Base-by-base conservation (phyloP, 495 filamentous ascomycete species). In the Talaromyces wortmannii region DNA sequence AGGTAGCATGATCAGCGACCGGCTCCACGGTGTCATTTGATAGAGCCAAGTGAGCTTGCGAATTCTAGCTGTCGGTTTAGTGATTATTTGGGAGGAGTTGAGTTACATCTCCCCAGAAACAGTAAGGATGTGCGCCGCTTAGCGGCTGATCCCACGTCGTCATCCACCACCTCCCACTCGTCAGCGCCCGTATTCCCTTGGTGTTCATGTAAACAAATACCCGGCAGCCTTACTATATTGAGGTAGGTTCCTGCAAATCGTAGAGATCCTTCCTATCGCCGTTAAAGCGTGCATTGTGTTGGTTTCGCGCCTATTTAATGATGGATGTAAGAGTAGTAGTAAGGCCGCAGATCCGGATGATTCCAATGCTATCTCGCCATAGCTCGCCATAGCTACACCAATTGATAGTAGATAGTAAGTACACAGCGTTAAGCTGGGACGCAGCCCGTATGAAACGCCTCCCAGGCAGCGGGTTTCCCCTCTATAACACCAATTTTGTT, bases 391-490 rank as follows among this genome's bases (percentile, higher is more conserved):
- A 23, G 23, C 10, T 43, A 43, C 40, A 15, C 40, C n/a, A 43
- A 11, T 43, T 11, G 40, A 43, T 15, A 11, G n/a, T 15, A 15
- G 40, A 48, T 48, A 11, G 11, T 30, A 33, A 23, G 23, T 23
- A 23, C 4, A 23, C 23, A 23, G 23, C 23, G 1, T 23, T 4
- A 23, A 23, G 23, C 23, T 70, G 50, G 68, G 7, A 55, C 48
- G 47, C 72, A 76, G 40, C 55, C 55, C 0, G 55, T 23, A 48
- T 67, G 65, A 48, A 61, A 65, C 10, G 64, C 60, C 42, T 64
- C 64, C 61, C 63, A 69, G 11, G 43, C 57, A 40, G 54, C 29
- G 3, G 51, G 31, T 52, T 59, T 13, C 40, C 48, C 6, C 23
- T 23, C 23, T 23, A 23, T 36, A 7, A 31, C 55, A 45, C 44